Evolutionary conservation across 148 eudicot species (phyloP).

Genomic region (Persicaria maculosa): DNA sequence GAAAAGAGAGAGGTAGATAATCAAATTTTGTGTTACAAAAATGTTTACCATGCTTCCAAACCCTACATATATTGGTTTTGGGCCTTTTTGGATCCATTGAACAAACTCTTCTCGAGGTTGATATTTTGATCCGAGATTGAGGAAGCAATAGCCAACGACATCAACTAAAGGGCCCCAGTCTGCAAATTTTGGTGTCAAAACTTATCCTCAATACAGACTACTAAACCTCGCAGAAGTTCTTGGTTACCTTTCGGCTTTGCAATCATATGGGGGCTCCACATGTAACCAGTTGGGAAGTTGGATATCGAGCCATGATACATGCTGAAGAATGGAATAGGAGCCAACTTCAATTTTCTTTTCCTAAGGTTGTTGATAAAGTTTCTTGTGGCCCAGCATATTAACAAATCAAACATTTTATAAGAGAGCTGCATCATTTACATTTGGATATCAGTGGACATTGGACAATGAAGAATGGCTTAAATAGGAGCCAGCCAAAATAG

Average conservation of each 20-base stretch:
- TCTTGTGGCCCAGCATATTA: conserved; percentile 80
- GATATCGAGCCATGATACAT: conserved; percentile 62
- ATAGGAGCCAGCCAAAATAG: no score
- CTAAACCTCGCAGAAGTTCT: not conserved
- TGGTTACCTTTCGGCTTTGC: conserved; percentile 79
- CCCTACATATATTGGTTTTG: conserved; percentile 72
- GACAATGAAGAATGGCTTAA: no score
- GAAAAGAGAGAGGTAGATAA: no score
- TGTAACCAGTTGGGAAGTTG: conserved; percentile 83
- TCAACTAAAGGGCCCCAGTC: conserved; percentile 90
- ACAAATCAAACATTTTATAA: conserved; percentile 45
- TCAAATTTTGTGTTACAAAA: no score
- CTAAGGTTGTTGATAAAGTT: conserved; percentile 68
- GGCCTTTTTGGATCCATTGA: conserved; percentile 67
- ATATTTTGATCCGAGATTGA: conserved; percentile 40
- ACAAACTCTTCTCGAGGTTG: conserved; percentile 58
- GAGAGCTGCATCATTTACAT: no score
- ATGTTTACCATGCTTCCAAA: conserved; percentile 87
- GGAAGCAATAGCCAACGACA: conserved; percentile 56
- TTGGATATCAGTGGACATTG: no score
- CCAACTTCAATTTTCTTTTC: conserved; percentile 56
- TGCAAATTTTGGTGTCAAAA: conserved; percentile 21
- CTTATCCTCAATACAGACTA: no score
- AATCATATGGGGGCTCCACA: conserved; percentile 91
- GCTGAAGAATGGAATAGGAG: conserved; percentile 82